Conservation (phyloP, 2,329 filamentous ascomycete species). For the Rhinocladiella mackenziei region DNA sequence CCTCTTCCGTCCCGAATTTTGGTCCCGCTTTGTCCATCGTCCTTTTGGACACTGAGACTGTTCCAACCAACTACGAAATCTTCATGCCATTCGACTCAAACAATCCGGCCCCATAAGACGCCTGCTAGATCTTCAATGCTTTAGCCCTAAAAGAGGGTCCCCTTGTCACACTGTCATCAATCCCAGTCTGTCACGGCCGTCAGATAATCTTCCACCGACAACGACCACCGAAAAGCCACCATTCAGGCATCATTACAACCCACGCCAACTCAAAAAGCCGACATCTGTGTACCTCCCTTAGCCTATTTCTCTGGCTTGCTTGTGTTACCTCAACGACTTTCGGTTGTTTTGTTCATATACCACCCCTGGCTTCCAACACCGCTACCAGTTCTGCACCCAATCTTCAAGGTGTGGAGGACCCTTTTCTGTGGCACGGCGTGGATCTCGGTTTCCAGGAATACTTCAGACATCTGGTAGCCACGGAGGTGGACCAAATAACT, state of each 20-base stretch:
- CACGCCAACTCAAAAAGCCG: too few relatives aligned
- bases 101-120: not conserved
- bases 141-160: constrained; percentile 10
- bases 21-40: too few relatives aligned
- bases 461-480: not conserved
- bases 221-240: not conserved
- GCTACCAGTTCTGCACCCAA: too few relatives aligned
- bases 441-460: not conserved
- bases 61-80: not conserved
- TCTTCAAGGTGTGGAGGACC: too few relatives aligned
- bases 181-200: constrained; percentile 9
- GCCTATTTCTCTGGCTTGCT: constrained; percentile 2
- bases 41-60: too few relatives aligned
- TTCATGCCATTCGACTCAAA: too few relatives aligned
- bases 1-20: too few relatives aligned
- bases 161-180: constrained; percentile 13
- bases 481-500: not conserved
- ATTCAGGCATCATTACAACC: not conserved
- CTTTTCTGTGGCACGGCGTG: not conserved
- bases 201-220: not conserved
- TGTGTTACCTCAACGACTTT: constrained; percentile 13
- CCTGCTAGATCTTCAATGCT: not conserved
- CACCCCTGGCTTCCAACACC: too few relatives aligned
- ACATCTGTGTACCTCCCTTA: constrained; percentile 2
- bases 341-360: constrained; percentile 1